Base-by-base conservation (phyloP, 441 rosid genomes). In the Iberis amara region DNA sequence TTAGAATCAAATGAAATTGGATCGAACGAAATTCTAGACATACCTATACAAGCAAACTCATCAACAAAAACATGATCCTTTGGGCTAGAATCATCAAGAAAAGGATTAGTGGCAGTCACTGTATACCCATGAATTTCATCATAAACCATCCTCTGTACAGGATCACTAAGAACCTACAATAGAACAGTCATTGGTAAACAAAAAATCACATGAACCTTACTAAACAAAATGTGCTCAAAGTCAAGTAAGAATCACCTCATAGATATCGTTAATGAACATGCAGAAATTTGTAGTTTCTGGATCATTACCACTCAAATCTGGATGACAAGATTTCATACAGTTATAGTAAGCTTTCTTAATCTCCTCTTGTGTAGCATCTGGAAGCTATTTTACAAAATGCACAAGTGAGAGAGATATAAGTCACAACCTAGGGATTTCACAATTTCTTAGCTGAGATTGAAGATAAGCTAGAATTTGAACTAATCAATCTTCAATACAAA, bases 301-400 rank as follows among this genome's bases (percentile, higher is more conserved):
- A 54, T 82, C 85, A 57, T 82, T 48, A 3, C 96, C 98, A 43
- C 95, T 91, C 69, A 91, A 73, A 14, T 91, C 98, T 1, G 98
- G 96, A 78, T 88, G 98, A 3, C 98, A 91, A 42, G 82, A 80
- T 65, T 85, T 91, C 95, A 91, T 91, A 83, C 96, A 91, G 52
- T 83, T 91, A 70, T 91, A 88, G 57, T 91, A 88, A 0, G 98
- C 95, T 70, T 82, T 82, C 81, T 85, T 91, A 38, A 91, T 91
- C 81, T 91, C 89, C 31, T 61, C 84, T 3, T 73, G 83, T 10
- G 91, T 75, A 11, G 98, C 95, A 80, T 88, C 91, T 26, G 96
- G 95, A 56, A 79, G 84, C 98, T 91, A 65, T 37, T 39, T 27
- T 7, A 42, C 24, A 62, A 4, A 35, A 15, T n/a, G n/a, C n/a